A percentile compares a stretch with the other conserved stretches of the same genome.
Conservation (phyloP, 164 flowering plant genomes). For the Chimonanthus salicifolius region DNA sequence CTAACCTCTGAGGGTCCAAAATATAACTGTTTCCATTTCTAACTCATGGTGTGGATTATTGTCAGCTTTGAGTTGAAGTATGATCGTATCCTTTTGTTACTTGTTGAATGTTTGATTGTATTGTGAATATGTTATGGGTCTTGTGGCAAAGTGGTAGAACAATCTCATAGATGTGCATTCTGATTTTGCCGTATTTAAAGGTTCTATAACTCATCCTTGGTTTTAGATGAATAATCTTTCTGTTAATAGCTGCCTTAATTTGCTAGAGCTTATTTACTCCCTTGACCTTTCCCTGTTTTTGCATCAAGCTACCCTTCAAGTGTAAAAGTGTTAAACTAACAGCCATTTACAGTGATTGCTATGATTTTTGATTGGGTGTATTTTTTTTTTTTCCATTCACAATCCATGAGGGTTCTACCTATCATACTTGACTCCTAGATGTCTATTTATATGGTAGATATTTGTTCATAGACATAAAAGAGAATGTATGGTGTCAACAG, state of each 20-base stretch:
- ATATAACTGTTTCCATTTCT: neutral
- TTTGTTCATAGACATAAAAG: too few relatives aligned
- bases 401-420: too few relatives aligned
- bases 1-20: too few relatives aligned
- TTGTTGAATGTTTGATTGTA: neutral
- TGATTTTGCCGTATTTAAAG: neutral
- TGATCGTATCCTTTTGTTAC: neutral
- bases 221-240: neutral
- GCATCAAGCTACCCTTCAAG: too few relatives aligned
- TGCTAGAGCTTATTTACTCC: neutral
- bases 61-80: neutral
- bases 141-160: neutral
- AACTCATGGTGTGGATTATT: neutral
- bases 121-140: neutral
- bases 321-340: too few relatives aligned
- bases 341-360: neutral
- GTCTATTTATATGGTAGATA: too few relatives aligned
- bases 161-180: neutral
- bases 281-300: too few relatives aligned
- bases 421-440: too few relatives aligned
- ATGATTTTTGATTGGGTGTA: too few relatives aligned
- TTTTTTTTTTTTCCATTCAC: too few relatives aligned
- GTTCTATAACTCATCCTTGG: neutral
- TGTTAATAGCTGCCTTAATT: neutral
- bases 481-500: too few relatives aligned